phyloP scores from a whole-genome alignment of 1,139 yeast species.

The Suhomyces bokatorum region DNA sequence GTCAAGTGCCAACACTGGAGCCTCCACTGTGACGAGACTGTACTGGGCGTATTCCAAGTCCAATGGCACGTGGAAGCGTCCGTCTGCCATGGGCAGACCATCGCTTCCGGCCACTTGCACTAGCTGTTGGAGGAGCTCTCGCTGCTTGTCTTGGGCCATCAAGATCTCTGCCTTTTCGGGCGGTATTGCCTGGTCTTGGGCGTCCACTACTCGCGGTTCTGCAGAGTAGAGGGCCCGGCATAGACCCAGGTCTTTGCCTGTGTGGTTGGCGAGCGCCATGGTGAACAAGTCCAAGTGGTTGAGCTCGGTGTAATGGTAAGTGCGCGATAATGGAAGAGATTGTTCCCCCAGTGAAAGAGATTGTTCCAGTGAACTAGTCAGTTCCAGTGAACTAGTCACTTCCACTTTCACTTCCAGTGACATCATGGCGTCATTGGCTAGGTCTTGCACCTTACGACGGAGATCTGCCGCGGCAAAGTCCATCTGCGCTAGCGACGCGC shows the following conservation, averaged over 20 bases:
- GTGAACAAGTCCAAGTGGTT: slow-evolving; percentile 30
- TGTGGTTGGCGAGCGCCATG: slow-evolving; percentile 25
- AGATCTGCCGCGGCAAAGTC: slow-evolving; percentile 1
- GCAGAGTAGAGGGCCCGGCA: neutral
- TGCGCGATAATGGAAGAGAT: no score
- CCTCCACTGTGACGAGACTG: slow-evolving; percentile 35
- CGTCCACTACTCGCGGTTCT: neutral
- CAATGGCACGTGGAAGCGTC: slow-evolving; percentile 12
- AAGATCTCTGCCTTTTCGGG: neutral
- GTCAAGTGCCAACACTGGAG: slow-evolving; percentile 21
- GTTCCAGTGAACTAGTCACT: no score
- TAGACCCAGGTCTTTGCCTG: neutral
- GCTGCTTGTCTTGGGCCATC: neutral
- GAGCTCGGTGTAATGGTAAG: slow-evolving; percentile 35
- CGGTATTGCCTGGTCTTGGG: neutral
- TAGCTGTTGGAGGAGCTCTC: neutral
- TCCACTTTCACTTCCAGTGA: no score
- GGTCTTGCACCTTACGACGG: slow-evolving; percentile 11
- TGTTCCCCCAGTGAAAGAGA: no score
- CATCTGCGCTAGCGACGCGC: slow-evolving; percentile 26
- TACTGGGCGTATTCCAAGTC: slow-evolving; percentile 32
- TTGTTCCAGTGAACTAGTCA: no score
- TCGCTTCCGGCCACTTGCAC: neutral
- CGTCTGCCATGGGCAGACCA: neutral
- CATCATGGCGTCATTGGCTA: slow-evolving; percentile 11